These are phyloP conservation scores for Colletotrichum acutatum DNA, from an alignment of 2,329 filamentous ascomycete genomes.

Conservation along the genomic window DNA sequence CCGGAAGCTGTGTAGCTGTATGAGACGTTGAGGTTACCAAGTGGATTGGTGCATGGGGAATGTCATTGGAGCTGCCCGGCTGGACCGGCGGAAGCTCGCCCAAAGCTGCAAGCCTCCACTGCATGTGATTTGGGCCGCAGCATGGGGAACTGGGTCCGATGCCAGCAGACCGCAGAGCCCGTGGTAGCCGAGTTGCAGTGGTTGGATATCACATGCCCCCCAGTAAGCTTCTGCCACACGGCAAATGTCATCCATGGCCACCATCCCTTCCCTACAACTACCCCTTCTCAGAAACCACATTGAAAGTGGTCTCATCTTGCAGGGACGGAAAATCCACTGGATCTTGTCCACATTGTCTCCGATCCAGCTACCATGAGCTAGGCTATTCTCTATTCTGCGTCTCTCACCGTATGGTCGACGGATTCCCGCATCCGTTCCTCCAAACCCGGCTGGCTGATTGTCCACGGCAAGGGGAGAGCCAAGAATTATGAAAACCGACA, in stretches of 20 bases:
- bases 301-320: neutral
- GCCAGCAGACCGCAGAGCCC: neutral
- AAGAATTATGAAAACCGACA: neutral
- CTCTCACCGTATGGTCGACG: neutral
- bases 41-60: neutral
- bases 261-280: neutral
- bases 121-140: constrained; percentile 29
- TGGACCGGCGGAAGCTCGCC: constrained; percentile 6
- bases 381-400: neutral
- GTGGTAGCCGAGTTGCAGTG: neutral
- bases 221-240: constrained; percentile 12
- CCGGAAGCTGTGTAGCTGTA: neutral
- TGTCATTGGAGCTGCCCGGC: constrained; percentile 10
- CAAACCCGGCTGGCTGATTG: neutral
- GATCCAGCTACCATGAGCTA: neutral
- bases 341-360: neutral
- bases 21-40: neutral
- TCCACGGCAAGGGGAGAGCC: neutral
- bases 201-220: constrained; percentile 9
- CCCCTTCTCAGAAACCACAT: neutral
- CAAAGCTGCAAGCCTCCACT: constrained; percentile 18
- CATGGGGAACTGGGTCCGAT: constrained; percentile 3
- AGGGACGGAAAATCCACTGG: neutral
- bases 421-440: neutral
- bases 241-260: neutral